Base-by-base conservation (phyloP, 169 alveolate genomes). In the Amoebophrya sp. region DNA sequence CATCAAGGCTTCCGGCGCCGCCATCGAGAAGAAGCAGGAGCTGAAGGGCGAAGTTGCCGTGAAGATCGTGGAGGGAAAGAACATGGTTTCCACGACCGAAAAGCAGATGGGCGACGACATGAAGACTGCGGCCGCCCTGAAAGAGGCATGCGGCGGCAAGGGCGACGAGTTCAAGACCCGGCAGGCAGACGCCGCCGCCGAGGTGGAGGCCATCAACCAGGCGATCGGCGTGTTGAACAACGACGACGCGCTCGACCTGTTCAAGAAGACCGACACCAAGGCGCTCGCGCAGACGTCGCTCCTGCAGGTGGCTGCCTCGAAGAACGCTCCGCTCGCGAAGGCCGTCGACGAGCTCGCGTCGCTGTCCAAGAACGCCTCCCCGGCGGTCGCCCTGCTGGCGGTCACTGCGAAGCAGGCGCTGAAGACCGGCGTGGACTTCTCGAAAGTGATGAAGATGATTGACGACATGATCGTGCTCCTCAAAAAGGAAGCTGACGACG, bases 401-500 rank as follows among this genome's bases (percentile, higher is more conserved):
- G 88, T 91, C 40, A 88, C 45, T 48, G 91, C 91, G 41, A 88
- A 88, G 91, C 88, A 91, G 93, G 92, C 91, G 40, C 38, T 0
- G 87, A 58, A 58, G 34, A n/a, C 78, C 34, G 78, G 78, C 90
- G 91, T 78, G 1, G 93, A 69, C 69, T 91, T 91, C 88, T 15
- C 67, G 45, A 91, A 91, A 88, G 58, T 91, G 41, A n/a, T 91
- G 50, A 69, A 40, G 67, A 91, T 78, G 93, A 91, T 91, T 18
- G 93, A 91, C 39, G 93, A 88, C 67, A 58, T 91, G 93, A 89
- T 91, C 20, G 50, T 29, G 0, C 29, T 88, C 78, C 88, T 91
- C 90, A 89, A 91, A 50, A 69, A 88, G 34, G 93, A 91, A 88
- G 34, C 69, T 34, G 91, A 29, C 41, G 93, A 91, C 40, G 93